Evolutionary conservation across 2,329 filamentous ascomycete genomes (phyloP).

Genomic region (Ophiostoma ulmi): DNA sequence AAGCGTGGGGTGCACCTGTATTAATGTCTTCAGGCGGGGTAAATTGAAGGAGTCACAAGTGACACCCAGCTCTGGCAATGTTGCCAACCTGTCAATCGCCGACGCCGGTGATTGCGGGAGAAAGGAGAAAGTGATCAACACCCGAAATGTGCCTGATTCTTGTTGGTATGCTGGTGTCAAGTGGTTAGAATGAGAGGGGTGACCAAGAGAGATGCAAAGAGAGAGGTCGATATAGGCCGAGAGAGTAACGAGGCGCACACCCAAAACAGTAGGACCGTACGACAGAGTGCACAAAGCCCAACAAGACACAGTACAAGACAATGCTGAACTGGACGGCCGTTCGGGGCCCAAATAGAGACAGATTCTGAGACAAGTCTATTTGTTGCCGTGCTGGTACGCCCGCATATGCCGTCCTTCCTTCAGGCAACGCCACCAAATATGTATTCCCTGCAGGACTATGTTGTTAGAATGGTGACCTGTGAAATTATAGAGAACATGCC

Average conservation of each 20-base stretch:
- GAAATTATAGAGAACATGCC: neutral
- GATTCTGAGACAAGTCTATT: neutral
- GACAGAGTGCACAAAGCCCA: neutral
- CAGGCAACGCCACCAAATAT: slow-evolving; percentile 37
- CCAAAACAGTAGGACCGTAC: neutral
- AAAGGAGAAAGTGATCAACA: neutral
- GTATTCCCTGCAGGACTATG: slow-evolving; percentile 50
- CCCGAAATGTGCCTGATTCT: neutral
- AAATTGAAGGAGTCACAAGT: neutral
- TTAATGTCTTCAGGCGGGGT: neutral
- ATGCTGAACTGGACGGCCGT: neutral
- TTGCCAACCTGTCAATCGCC: neutral
- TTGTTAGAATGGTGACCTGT: neutral
- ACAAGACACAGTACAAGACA: neutral
- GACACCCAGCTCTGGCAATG: neutral
- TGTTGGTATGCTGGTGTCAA: neutral
- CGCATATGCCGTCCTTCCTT: slow-evolving; percentile 14
- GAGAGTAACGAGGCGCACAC: neutral
- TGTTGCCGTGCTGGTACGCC: neutral
- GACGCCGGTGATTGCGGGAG: neutral
- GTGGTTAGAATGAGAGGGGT: neutral
- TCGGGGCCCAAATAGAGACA: neutral
- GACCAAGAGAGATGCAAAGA: neutral
- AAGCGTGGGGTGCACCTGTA: neutral
- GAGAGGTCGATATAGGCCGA: neutral